phyloP scores from a whole-genome alignment of 2,329 filamentous ascomycete genomes.

The Fusarium oligoseptatum region DNA sequence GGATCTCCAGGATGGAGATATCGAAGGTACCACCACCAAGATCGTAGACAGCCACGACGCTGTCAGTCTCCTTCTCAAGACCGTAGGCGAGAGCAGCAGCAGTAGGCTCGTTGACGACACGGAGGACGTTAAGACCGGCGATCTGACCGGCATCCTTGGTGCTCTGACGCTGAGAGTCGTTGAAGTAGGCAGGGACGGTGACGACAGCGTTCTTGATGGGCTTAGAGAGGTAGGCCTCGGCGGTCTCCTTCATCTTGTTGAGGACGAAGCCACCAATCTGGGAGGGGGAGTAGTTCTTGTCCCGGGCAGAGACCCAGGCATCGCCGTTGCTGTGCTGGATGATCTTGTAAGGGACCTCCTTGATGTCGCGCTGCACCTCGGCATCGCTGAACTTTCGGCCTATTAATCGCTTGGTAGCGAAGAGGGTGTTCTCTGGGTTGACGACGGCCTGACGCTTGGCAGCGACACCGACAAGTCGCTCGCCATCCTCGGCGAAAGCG shows the following conservation, averaged over 20 bases:
- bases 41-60: conserved; percentile 95
- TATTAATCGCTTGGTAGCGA: conserved; percentile 98
- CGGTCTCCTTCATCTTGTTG: conserved; percentile 99
- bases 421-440: conserved; percentile 98
- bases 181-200: conserved; percentile 98
- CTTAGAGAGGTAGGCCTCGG: conserved; percentile 92
- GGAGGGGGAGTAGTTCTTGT: conserved; percentile 97
- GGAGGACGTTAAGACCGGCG: conserved; percentile 93
- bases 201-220: conserved; percentile 95
- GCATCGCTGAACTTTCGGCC: conserved; percentile 95
- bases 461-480: conserved; percentile 95
- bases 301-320: conserved; percentile 94
- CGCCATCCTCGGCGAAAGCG: conserved; percentile 93
- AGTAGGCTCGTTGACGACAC: conserved; percentile 98
- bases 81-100: conserved; percentile 96
- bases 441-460: conserved; percentile 98
- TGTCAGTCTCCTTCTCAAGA: conserved; percentile 93
- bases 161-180: conserved; percentile 96
- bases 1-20: conserved; percentile 97
- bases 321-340: conserved; percentile 97
- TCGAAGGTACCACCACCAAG: conserved; percentile 98
- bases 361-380: conserved; percentile 96
- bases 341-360: conserved; percentile 99
- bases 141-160: conserved; percentile 99
- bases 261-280: conserved; percentile 97